A percentile compares a stretch with the other conserved stretches of the same genome.
These are phyloP conservation scores for Cicer chorassanicum DNA, from an alignment of 306 rosid species.

Conservation along the genomic window DNA sequence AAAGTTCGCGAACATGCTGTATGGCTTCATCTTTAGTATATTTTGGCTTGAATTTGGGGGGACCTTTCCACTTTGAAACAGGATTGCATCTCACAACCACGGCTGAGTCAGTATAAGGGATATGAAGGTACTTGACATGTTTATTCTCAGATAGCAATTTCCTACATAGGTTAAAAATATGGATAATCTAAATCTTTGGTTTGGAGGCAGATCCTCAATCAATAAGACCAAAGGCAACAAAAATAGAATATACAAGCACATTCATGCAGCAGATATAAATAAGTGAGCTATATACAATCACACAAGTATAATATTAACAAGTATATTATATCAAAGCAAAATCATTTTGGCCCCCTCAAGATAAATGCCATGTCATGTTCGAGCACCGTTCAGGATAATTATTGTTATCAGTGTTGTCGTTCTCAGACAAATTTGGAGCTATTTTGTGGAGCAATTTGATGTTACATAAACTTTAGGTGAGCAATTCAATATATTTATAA, in stretches of 20 bases:
- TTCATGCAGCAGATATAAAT: slow-evolving; percentile 37
- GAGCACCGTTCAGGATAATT: slow-evolving; percentile 30
- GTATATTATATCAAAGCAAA: not conserved
- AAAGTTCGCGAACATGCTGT: slow-evolving; percentile 80
- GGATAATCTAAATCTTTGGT: slow-evolving; percentile 21
- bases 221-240: slow-evolving; percentile 33
- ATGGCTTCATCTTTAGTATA: slow-evolving; percentile 79
- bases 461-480: not conserved
- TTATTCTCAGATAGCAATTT: slow-evolving; percentile 83
- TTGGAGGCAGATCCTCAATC: slow-evolving; percentile 34
- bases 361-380: not conserved
- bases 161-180: slow-evolving; percentile 45
- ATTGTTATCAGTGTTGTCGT: not conserved
- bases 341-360: not conserved
- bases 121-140: slow-evolving; percentile 88
- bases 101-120: slow-evolving; percentile 78
- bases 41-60: slow-evolving; percentile 85
- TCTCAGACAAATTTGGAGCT: slow-evolving; percentile 16
- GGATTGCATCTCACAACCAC: slow-evolving; percentile 96
- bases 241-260: slow-evolving; percentile 33
- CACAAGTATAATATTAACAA: slow-evolving; percentile 2
- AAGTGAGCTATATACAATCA: not conserved
- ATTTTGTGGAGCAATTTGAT: slow-evolving; percentile 6
- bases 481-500: not conserved
- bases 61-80: slow-evolving; percentile 88